These are phyloP conservation scores for Fusarium foetens DNA, from an alignment of 2,329 filamentous ascomycete species.

Conservation along the genomic window DNA sequence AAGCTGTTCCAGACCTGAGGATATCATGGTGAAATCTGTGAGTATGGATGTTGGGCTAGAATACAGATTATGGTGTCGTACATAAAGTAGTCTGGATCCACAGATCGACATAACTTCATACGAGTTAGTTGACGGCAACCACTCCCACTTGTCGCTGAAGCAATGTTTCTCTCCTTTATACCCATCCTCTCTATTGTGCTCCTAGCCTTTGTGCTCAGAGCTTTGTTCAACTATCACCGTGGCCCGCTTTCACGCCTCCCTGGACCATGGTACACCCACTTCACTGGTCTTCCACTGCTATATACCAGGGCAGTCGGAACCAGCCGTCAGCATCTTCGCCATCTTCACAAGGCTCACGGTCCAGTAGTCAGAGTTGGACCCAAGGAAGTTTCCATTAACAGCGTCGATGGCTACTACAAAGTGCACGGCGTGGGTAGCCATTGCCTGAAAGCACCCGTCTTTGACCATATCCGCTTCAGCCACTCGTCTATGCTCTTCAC, in stretches of 20 bases:
- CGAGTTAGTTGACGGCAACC: not conserved
- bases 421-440: conserved; percentile 8
- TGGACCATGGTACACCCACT: conserved; percentile 7
- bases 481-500: conserved; percentile 10
- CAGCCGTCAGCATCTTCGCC: conserved; percentile 1
- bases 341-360: not conserved
- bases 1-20: not conserved
- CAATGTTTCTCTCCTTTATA: not conserved
- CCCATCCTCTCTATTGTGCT: fast-evolving
- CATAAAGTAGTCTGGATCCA: not conserved
- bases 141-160: too few species aligned
- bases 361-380: conserved; percentile 3
- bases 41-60: fast-evolving
- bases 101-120: not conserved
- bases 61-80: not conserved
- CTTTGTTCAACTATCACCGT: not conserved
- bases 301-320: conserved; percentile 7
- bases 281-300: not conserved
- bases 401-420: conserved; percentile 16
- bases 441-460: conserved; percentile 8
- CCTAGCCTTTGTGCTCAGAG: not conserved
- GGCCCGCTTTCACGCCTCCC: not conserved
- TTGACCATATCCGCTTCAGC: conserved; percentile 10
- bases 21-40: not conserved
- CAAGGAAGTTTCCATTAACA: not conserved